These are phyloP conservation scores for Candida manassasensis DNA, from an alignment of 805 yeast genomes.

Conservation along the genomic window DNA sequence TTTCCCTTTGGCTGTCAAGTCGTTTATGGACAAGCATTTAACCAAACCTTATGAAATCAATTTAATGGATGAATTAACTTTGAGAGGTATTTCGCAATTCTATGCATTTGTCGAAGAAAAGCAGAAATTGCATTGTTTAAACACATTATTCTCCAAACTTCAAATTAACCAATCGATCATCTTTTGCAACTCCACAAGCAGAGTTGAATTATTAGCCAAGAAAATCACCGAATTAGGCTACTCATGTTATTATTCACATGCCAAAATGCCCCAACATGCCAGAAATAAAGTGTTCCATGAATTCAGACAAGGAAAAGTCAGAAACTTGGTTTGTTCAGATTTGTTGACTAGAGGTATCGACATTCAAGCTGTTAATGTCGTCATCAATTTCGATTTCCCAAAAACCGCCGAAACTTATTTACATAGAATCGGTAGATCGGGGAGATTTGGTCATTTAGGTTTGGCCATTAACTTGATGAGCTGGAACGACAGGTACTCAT, in stretches of 20 bases:
- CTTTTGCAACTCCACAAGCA: constrained; percentile 92
- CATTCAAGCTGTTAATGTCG: constrained; percentile 98
- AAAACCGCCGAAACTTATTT: constrained; percentile 95
- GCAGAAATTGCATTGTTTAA: constrained; percentile 92
- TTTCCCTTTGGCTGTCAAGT: constrained; percentile 89
- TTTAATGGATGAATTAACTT: constrained; percentile 94
- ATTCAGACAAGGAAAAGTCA: constrained; percentile 95
- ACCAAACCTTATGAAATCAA: constrained; percentile 92
- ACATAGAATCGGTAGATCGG: constrained; percentile 98
- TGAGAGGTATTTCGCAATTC: constrained; percentile 94
- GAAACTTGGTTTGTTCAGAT: constrained; percentile 96
- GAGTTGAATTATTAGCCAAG: constrained; percentile 93
- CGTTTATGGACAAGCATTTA: constrained; percentile 87
- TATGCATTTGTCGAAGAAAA: constrained; percentile 98
- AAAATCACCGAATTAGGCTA: constrained; percentile 95
- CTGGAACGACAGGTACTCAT: constrained; percentile 92
- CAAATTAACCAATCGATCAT: constrained; percentile 96
- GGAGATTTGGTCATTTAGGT: constrained; percentile 98
- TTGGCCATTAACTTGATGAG: constrained; percentile 93
- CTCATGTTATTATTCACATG: constrained; percentile 95
- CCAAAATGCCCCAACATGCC: constrained; percentile 94
- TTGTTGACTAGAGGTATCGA: constrained; percentile 96
- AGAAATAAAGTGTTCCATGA: constrained; percentile 98
- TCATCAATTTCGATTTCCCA: constrained; percentile 97
- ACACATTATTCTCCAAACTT: constrained; percentile 88